Evolutionary conservation across 345 rosid genomes (phyloP).

Genomic region (Arabidopsis suecica): DNA sequence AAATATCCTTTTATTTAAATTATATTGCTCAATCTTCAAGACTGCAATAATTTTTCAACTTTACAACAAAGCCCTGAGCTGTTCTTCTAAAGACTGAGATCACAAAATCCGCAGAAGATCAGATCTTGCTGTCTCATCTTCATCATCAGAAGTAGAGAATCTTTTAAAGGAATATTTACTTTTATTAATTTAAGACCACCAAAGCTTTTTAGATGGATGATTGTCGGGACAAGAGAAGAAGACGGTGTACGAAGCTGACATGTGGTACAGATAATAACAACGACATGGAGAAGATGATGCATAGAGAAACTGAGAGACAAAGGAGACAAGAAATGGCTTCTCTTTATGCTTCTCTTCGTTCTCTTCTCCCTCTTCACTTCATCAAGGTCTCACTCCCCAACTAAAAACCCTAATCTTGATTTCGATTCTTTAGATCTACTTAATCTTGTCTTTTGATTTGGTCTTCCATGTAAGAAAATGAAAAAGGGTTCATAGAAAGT

Average conservation of each 20-base stretch:
- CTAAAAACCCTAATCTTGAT: conserved; percentile 33
- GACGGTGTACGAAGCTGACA: conserved; percentile 32
- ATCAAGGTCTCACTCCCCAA: conserved; percentile 54
- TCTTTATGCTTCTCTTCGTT: conserved; percentile 58
- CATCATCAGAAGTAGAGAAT: conserved; percentile 28
- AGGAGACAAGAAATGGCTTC: conserved; percentile 77
- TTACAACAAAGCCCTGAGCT: conserved; percentile 73
- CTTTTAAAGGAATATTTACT: conserved; percentile 25
- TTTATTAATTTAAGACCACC: conserved; percentile 12
- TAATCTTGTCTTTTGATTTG: conserved; percentile 9
- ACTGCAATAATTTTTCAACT: conserved; percentile 61
- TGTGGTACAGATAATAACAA: conserved; percentile 22
- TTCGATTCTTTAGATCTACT: conserved; percentile 22
- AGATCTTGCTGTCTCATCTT: conserved; percentile 41
- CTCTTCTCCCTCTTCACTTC: conserved; percentile 69
- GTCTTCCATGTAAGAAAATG: neutral
- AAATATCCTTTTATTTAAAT: conserved; percentile 14
- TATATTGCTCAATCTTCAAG: conserved; percentile 29
- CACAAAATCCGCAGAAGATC: conserved; percentile 56
- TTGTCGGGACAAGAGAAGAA: conserved; percentile 38
- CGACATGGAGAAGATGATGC: conserved; percentile 64
- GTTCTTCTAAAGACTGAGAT: conserved; percentile 46
- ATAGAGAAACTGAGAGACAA: conserved; percentile 69
- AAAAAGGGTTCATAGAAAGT: neutral
- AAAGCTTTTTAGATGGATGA: conserved; percentile 32